Percentiles rank a stretch among this genome's conserved stretches.
Conservation (phyloP, 2,329 filamentous ascomycete genomes). For the Epichloe amarillans region DNA sequence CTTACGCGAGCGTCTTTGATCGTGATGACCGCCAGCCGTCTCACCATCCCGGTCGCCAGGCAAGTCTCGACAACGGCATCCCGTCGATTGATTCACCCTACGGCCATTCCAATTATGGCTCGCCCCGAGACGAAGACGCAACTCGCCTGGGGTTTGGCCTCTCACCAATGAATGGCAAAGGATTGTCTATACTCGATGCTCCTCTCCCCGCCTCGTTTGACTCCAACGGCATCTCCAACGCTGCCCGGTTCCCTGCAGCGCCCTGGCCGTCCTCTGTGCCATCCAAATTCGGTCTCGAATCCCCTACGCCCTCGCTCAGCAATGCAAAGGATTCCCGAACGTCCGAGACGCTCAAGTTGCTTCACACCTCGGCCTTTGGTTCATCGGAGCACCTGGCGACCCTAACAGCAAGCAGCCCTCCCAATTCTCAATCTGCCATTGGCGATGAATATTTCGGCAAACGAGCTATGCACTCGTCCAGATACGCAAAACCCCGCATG, state of each 20-base stretch:
- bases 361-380: conserved; percentile 56
- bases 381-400: conserved; percentile 49
- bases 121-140: conserved; percentile 57
- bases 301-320: conserved; percentile 61
- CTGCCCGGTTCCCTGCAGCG: conserved; percentile 62
- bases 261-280: conserved; percentile 89
- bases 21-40: conserved; percentile 23
- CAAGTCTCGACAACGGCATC: conserved; percentile 41
- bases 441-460: conserved; percentile 53
- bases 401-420: conserved; percentile 32
- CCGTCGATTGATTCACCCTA: conserved; percentile 47
- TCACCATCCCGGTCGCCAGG: conserved; percentile 32
- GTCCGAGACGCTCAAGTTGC: conserved; percentile 49
- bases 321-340: conserved; percentile 46
- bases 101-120: conserved; percentile 59
- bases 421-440: conserved; percentile 37
- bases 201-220: conserved; percentile 91
- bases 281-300: conserved; percentile 80
- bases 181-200: conserved; percentile 82
- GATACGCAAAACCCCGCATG: conserved; percentile 53
- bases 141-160: conserved; percentile 55
- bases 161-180: conserved; percentile 59
- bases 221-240: conserved; percentile 86
- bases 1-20: conserved; percentile 25
- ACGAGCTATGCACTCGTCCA: conserved; percentile 56